Evolutionary conservation across 225 moss, liverwort and hornwort species (phyloP).

Genomic region (Sphagnum tenellum): DNA sequence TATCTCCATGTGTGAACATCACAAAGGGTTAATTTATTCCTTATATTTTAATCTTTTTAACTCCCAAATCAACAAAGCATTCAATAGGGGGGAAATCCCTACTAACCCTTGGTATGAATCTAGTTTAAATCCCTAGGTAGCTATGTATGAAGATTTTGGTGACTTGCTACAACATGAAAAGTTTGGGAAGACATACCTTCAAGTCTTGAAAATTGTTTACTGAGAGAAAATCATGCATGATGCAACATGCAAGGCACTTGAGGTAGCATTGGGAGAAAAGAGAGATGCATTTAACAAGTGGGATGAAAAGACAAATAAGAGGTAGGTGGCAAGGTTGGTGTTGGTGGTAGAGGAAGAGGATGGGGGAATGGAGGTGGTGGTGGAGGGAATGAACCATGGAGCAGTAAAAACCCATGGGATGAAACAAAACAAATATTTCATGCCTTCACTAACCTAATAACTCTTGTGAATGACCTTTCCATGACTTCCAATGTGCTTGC

Average conservation of each 20-base stretch:
- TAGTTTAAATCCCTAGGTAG: too few relatives aligned
- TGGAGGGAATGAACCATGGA: slow-evolving; percentile 27
- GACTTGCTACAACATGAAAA: too few relatives aligned
- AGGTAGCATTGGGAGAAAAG: slow-evolving; percentile 84
- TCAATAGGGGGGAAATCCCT: too few relatives aligned
- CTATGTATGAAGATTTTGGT: too few relatives aligned
- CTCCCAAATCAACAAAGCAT: too few relatives aligned
- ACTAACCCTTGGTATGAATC: too few relatives aligned
- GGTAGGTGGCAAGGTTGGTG: slow-evolving; percentile 44
- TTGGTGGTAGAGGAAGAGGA: slow-evolving; percentile 58
- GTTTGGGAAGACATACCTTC: background rate
- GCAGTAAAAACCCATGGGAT: slow-evolving; percentile 45
- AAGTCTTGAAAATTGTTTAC: background rate
- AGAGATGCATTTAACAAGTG: slow-evolving; percentile 78
- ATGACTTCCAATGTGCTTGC: slow-evolving; percentile 4
- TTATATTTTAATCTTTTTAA: too few relatives aligned
- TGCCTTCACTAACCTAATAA: slow-evolving; percentile 68
- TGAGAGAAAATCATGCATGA: slow-evolving; percentile 30
- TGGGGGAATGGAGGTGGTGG: slow-evolving; percentile 48
- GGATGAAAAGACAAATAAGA: slow-evolving; percentile 96
- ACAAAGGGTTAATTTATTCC: too few relatives aligned
- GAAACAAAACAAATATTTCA: slow-evolving; percentile 71
- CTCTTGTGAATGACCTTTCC: slow-evolving; percentile 36
- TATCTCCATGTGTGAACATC: too few relatives aligned
- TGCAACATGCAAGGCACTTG: slow-evolving; percentile 78